Base-by-base conservation (phyloP, 495 filamentous ascomycete genomes). In the Schizothecium vesticola region DNA sequence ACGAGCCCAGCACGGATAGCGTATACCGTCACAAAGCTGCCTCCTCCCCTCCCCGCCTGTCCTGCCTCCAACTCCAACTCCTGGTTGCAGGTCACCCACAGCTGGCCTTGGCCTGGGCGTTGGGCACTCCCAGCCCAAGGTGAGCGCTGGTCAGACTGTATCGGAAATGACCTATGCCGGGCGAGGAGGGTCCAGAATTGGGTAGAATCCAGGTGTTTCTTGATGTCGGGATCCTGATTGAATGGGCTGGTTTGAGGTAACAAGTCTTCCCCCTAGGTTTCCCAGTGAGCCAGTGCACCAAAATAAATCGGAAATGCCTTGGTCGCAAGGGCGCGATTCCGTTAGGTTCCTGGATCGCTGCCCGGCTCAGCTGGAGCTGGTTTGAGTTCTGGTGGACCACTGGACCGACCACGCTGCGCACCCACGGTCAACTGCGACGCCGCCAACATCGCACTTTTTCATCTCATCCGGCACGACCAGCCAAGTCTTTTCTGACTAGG, bases 1-100 rank as follows among this genome's bases (percentile, higher is more conserved):
- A 24, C 33, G 23, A 63, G 31, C 59, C 43, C 58, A 19, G 33
- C 19, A 51, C 43, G 43, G 43, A 51, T n/a, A 6, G 43, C 43
- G 43, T 51, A 24, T 22, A 68, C 43, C 59, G 65, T 61, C 36
- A 68, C 33, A 51, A 23, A 59, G 51, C 43, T n/a, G 43, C n/a
- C 43, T 51, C 43, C 7, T n/a, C n/a, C n/a, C n/a, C n/a, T n/a
- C n/a, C n/a, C n/a, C n/a, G 43, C 8, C 16, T 16, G 31, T 2
- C 31, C 31, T 13, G 31, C 31, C 33, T 16, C 12, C 28, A 29
- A 29, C 28, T 29, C 28, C 28, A 16, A 43, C 33, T 43, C 13
- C 19, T 13, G 36, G 8, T n/a, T 51, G 16, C 43, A 51, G 19
- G 43, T 51, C 16, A n/a, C 19, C 19, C 16, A 13, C 31, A 33